A percentile compares a stretch with the other conserved stretches of the same genome.
Evolutionary conservation across 2,329 filamentous ascomycete genomes (phyloP).

Genomic region (Lasiodiplodia sp.): DNA sequence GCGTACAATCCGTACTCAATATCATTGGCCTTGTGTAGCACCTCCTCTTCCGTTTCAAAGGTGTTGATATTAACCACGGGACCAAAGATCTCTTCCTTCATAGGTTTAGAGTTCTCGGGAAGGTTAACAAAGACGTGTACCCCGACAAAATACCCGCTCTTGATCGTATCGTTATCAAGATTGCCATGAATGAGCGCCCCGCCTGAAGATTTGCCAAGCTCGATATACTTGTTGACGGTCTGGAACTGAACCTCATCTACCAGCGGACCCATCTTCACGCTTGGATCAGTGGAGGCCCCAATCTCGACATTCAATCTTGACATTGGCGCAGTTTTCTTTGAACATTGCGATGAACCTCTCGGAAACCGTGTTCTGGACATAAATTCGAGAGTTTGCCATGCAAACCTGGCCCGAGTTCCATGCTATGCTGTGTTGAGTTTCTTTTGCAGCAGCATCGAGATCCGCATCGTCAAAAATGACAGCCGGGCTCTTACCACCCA

Average conservation of each 20-base stretch:
- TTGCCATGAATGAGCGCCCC: conserved; percentile 46
- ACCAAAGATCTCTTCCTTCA: conserved; percentile 49
- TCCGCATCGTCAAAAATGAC: conserved; percentile 66
- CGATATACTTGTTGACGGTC: conserved; percentile 37
- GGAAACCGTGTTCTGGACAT: conserved; percentile 65
- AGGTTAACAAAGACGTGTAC: conserved; percentile 46
- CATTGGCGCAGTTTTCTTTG: conserved; percentile 28
- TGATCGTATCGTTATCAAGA: conserved; percentile 39
- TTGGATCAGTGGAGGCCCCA: conserved; percentile 34
- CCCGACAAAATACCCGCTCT: conserved; percentile 50
- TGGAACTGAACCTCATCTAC: conserved; percentile 38
- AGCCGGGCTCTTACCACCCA: conserved; percentile 66
- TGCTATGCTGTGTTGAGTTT: conserved; percentile 68
- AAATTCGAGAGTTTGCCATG: conserved; percentile 64
- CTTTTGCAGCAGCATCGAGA: conserved; percentile 69
- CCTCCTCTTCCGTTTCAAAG: conserved; percentile 47
- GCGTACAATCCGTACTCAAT: conserved; percentile 50
- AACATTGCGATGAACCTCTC: conserved; percentile 38
- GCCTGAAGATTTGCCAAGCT: conserved; percentile 52
- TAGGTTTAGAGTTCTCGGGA: conserved; percentile 38
- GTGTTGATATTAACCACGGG: conserved; percentile 47
- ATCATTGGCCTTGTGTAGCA: conserved; percentile 45
- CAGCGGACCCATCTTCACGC: conserved; percentile 38
- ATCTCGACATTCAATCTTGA: conserved; percentile 35
- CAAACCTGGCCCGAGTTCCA: conserved; percentile 67